Percentiles rank a stretch among this genome's conserved stretches.
Conservation (phyloP, 2,329 filamentous ascomycete genomes). For the Fusarium armeniacum region DNA sequence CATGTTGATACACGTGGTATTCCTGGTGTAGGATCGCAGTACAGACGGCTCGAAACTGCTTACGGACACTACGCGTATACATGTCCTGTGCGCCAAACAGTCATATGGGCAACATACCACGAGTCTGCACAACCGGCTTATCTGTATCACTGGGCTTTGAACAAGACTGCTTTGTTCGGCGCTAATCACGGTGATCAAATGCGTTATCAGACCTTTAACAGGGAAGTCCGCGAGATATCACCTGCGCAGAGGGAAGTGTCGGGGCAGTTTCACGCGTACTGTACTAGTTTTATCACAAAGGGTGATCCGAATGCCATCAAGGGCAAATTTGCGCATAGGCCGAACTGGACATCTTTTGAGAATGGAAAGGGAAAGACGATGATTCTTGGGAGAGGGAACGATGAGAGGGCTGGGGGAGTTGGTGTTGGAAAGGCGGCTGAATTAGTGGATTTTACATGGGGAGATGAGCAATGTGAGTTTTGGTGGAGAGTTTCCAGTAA, state of each 20-base stretch:
- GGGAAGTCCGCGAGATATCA: constrained; percentile 55
- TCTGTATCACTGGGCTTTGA: constrained; percentile 52
- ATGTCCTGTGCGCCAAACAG: constrained; percentile 45
- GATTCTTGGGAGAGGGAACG: constrained; percentile 63
- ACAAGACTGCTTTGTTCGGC: constrained; percentile 45
- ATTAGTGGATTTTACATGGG: constrained; percentile 59
- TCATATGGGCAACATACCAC: constrained; percentile 42
- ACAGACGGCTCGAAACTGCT: constrained; percentile 42
- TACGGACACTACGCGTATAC: constrained; percentile 47
- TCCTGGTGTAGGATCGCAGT: constrained; percentile 37
- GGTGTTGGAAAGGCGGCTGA: constrained; percentile 56
- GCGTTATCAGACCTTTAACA: constrained; percentile 57
- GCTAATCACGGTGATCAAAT: constrained; percentile 48
- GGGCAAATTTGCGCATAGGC: constrained; percentile 43
- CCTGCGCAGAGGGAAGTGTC: constrained; percentile 46
- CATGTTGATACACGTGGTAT: constrained; percentile 37
- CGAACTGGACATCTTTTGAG: constrained; percentile 47
- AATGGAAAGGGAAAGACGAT: constrained; percentile 54
- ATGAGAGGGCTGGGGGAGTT: constrained; percentile 62
- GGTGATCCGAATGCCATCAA: constrained; percentile 42
- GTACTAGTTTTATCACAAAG: constrained; percentile 44
- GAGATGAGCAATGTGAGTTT: constrained; percentile 60
- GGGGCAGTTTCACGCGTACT: constrained; percentile 43
- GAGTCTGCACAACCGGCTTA: constrained; percentile 46
- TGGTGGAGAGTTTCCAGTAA: constrained; percentile 58